A percentile compares a stretch with the other conserved stretches of the same genome.
Evolutionary conservation across 164 flowering plant species (phyloP).

Genomic region (Annona cherimola): DNA sequence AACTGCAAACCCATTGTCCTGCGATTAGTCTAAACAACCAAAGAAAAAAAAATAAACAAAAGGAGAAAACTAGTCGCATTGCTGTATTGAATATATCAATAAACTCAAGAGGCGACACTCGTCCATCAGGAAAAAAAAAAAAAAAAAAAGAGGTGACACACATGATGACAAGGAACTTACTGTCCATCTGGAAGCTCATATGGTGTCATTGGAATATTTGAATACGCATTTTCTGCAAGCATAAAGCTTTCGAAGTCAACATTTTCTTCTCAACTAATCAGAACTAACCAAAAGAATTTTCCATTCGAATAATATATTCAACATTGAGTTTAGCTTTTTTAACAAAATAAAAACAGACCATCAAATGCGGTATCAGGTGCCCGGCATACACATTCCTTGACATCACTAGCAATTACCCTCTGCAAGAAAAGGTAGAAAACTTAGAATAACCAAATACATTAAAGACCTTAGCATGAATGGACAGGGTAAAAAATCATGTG

Average conservation of each 20-base stretch:
- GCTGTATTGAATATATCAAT: background rate
- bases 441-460: background rate
- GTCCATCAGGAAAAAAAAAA: background rate
- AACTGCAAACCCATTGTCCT: background rate
- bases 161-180: slow-evolving; percentile 41
- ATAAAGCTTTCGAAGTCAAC: background rate
- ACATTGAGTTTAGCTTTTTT: background rate
- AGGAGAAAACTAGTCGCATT: too few relatives aligned
- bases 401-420: slow-evolving; percentile 88
- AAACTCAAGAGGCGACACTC: background rate
- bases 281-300: too few relatives aligned
- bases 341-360: slow-evolving; percentile 34
- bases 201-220: slow-evolving; percentile 92
- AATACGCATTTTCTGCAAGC: slow-evolving; percentile 67
- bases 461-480: background rate
- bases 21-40: background rate
- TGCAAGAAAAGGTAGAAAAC: slow-evolving; percentile 23
- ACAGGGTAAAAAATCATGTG: slow-evolving; percentile 7
- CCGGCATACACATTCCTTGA: slow-evolving; percentile 92
- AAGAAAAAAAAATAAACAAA: background rate
- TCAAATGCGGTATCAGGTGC: slow-evolving; percentile 96
- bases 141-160: background rate
- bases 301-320: background rate
- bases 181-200: slow-evolving; percentile 99
- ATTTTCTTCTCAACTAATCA: background rate